Percentiles rank a stretch among this genome's conserved stretches.
Evolutionary conservation across 306 rosid genomes (phyloP).

Genomic region (Benincasa hispida): DNA sequence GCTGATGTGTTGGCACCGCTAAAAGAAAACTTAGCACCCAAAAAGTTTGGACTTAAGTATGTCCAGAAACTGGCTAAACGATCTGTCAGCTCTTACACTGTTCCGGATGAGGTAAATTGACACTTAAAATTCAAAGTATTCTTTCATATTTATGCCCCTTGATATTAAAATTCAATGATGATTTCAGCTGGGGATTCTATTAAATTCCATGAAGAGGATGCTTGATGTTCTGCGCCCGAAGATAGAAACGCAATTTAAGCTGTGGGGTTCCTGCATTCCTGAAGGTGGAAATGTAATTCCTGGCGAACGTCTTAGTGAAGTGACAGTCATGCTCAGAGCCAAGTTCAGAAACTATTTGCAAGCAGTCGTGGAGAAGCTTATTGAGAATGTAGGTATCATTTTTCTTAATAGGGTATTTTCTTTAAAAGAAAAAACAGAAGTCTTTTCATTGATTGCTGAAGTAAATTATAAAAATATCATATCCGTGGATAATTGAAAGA

Average conservation of each 20-base stretch:
- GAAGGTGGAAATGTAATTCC: constrained; percentile 69
- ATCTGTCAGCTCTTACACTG: constrained; percentile 40
- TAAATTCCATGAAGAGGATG: constrained; percentile 93
- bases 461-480: too few species aligned
- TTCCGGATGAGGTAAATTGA: constrained; percentile 72
- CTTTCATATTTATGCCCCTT: neutral
- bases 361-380: constrained; percentile 80
- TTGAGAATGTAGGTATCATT: constrained; percentile 64
- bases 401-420: neutral
- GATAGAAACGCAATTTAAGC: constrained; percentile 72
- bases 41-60: constrained; percentile 89
- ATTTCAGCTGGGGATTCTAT: constrained; percentile 69
- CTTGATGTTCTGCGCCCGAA: constrained; percentile 78
- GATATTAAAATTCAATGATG: constrained; percentile 7
- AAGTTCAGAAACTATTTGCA: constrained; percentile 84
- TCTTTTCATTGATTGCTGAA: neutral
- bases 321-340: constrained; percentile 91
- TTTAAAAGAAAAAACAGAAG: neutral
- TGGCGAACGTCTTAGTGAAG: constrained; percentile 97
- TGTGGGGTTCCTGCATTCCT: constrained; percentile 92
- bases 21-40: constrained; percentile 78
- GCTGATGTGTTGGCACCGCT: constrained; percentile 85
- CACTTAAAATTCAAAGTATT: constrained; percentile 5
- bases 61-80: constrained; percentile 93
- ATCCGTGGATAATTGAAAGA: neutral